A percentile compares a stretch with the other conserved stretches of the same genome.
phyloP scores from a whole-genome alignment of 2,329 filamentous ascomycete species.

The Cladosporium sp. region DNA sequence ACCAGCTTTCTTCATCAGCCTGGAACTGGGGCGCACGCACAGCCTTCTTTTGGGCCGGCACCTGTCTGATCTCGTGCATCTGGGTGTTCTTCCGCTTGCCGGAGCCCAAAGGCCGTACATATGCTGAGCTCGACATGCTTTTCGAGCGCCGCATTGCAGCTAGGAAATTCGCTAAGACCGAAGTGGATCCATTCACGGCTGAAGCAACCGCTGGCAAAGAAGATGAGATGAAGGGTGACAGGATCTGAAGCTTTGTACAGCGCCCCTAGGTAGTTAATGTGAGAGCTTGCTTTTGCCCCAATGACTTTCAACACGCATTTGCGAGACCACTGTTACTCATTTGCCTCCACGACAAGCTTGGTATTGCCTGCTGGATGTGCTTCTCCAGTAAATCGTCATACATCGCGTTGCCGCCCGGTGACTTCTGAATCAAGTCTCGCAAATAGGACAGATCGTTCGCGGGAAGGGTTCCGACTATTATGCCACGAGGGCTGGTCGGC shows the following conservation, averaged over 20 bases:
- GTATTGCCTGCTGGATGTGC: conserved; percentile 9
- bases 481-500: neutral
- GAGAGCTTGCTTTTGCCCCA: no score
- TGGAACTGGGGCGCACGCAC: conserved; percentile 11
- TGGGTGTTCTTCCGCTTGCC: conserved; percentile 48
- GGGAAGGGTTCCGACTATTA: neutral
- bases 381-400: conserved; percentile 9
- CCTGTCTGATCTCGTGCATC: conserved; percentile 30
- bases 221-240: no score
- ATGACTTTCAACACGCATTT: no score
- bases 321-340: no score
- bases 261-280: no score
- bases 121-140: conserved; percentile 56
- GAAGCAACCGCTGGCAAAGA: conserved; percentile 1
- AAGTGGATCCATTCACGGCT: conserved; percentile 6
- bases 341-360: neutral
- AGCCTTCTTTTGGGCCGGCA: conserved; percentile 36
- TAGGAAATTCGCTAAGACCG: conserved; percentile 34
- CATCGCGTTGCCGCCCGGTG: conserved; percentile 4
- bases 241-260: no score
- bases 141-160: conserved; percentile 40
- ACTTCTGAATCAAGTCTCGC: conserved; percentile 5
- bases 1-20: conserved; percentile 5
- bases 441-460: conserved; percentile 7
- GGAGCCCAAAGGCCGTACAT: conserved; percentile 50